Evolutionary conservation across 164 flowering plant genomes (phyloP).

Genomic region (Stephania cephalantha): DNA sequence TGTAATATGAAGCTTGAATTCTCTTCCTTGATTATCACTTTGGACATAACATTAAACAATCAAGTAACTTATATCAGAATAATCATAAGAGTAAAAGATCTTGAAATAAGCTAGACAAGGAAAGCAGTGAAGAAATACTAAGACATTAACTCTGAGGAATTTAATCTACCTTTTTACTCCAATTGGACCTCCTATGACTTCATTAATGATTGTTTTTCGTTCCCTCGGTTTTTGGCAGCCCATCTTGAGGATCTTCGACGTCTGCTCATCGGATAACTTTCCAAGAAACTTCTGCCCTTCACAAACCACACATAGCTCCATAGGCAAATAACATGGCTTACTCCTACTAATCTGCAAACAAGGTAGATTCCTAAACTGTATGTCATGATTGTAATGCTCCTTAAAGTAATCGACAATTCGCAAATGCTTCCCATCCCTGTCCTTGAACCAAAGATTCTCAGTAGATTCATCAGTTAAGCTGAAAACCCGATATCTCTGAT

Average conservation of each 20-base stretch:
- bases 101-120: not conserved
- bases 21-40: conserved; percentile 63
- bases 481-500: conserved; percentile 68
- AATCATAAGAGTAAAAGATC: not conserved
- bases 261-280: conserved; percentile 88
- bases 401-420: conserved; percentile 71
- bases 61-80: not conserved
- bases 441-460: conserved; percentile 67
- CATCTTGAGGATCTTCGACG: conserved; percentile 73
- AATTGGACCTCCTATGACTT: conserved; percentile 60
- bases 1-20: conserved; percentile 66
- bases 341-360: conserved; percentile 92
- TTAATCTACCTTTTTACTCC: conserved; percentile 74
- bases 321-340: conserved; percentile 89
- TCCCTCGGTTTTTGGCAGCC: conserved; percentile 80
- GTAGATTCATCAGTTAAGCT: conserved; percentile 71
- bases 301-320: conserved; percentile 92
- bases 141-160: not conserved
- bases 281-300: conserved; percentile 97
- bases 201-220: conserved; percentile 64
- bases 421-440: conserved; percentile 61
- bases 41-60: conserved; percentile 4
- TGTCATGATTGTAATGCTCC: conserved; percentile 79
- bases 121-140: not conserved
- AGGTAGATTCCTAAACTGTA: conserved; percentile 77